Conservation (phyloP, 768 basidiomycete genomes). For the Daedaleopsis sinensis region DNA sequence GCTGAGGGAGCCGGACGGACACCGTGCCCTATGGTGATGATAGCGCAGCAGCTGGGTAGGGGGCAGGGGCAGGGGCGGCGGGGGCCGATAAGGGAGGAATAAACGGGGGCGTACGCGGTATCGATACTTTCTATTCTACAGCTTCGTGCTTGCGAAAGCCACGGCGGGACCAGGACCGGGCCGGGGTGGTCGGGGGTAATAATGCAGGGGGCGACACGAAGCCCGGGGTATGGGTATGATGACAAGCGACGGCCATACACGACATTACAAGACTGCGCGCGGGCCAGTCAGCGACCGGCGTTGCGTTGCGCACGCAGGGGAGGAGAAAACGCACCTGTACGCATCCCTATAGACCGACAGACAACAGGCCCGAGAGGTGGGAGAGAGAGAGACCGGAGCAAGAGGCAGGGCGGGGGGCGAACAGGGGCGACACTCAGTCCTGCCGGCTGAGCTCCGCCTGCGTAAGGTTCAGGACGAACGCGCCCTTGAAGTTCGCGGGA, state of each 20-base stretch:
- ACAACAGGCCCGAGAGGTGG: constrained; percentile 1
- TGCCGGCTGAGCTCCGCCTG: constrained; percentile 82
- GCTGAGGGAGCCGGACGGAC: no score
- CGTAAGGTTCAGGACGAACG: constrained; percentile 79
- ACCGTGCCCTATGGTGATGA: no score
- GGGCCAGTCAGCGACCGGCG: background rate
- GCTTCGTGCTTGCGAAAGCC: constrained; percentile 7
- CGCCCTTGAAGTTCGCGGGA: constrained; percentile 67
- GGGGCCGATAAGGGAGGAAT: background rate
- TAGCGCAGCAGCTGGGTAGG: background rate
- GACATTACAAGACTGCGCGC: constrained; percentile 10
- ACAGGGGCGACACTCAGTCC: constrained; percentile 39
- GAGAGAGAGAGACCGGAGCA: background rate
- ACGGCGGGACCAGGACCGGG: background rate
- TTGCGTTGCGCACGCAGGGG: background rate
- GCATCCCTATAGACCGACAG: constrained; percentile 14
- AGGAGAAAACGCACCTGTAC: constrained; percentile 6
- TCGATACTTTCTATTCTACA: constrained; percentile 21
- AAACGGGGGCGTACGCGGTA: constrained; percentile 2
- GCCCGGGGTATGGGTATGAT: constrained; percentile 17
- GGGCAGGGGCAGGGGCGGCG: background rate
- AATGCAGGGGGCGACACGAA: constrained; percentile 16
- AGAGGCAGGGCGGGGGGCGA: no score
- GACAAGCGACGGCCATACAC: constrained; percentile 5
- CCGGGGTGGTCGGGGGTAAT: constrained; percentile 12